Conservation (phyloP, 352 stramenopile genomes). For the Blastocystis sp. region DNA sequence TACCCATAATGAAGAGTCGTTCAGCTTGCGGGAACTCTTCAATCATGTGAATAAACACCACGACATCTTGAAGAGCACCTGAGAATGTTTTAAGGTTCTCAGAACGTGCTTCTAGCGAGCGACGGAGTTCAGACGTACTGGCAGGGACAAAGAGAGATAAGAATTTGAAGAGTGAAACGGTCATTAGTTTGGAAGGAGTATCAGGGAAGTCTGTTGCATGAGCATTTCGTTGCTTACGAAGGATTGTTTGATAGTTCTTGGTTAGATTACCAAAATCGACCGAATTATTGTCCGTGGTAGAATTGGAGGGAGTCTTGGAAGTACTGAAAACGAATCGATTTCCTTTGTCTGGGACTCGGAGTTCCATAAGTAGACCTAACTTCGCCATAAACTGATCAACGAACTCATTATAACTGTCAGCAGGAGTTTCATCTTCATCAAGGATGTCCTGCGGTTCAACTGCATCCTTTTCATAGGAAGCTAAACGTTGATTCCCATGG, state of each 20-base stretch:
- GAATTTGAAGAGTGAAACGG: constrained; percentile 23
- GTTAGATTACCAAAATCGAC: neutral
- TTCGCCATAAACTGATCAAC: constrained; percentile 37
- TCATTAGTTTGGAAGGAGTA: neutral
- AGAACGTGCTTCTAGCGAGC: neutral
- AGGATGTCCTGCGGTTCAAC: no score
- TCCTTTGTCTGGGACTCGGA: neutral
- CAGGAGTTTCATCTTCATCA: neutral
- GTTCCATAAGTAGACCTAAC: constrained; percentile 44
- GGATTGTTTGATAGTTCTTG: neutral
- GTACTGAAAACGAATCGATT: neutral
- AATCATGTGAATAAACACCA: constrained; percentile 38
- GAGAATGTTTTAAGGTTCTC: constrained; percentile 46
- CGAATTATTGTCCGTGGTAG: neutral
- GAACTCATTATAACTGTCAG: constrained; percentile 42
- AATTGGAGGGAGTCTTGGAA: neutral
- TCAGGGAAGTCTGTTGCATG: neutral
- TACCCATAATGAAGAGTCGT: constrained; percentile 37
- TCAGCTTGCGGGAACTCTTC: constrained; percentile 57
- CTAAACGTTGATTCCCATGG: neutral
- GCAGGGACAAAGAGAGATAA: constrained; percentile 17
- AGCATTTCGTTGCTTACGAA: neutral
- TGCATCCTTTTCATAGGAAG: constrained; percentile 7
- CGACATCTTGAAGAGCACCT: constrained; percentile 9
- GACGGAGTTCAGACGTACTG: neutral